These are phyloP conservation scores for Nannizziopsis arthrosporioides DNA, from an alignment of 2,329 filamentous ascomycete genomes.

Conservation along the genomic window DNA sequence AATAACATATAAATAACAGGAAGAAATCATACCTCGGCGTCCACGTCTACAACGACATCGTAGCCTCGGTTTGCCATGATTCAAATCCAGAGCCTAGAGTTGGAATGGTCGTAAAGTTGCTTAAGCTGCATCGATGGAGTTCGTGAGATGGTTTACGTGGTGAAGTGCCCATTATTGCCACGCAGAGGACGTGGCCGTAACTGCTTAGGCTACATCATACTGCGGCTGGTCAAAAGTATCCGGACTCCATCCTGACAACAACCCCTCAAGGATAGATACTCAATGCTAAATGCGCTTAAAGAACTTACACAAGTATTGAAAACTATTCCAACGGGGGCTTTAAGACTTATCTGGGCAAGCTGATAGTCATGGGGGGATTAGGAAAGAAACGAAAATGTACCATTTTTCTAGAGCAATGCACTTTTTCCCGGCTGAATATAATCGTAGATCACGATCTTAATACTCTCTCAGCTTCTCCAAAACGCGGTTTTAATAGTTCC, in stretches of 20 bases:
- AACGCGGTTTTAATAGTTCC: background rate
- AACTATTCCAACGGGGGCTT: too few species aligned
- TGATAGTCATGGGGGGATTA: too few species aligned
- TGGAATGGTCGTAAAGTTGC: background rate
- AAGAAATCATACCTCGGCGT: constrained; percentile 64
- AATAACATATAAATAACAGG: background rate
- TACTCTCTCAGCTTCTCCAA: background rate
- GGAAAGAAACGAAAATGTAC: too few species aligned
- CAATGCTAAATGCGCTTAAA: too few species aligned
- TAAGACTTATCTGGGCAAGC: too few species aligned
- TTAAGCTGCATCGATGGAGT: background rate
- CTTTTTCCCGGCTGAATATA: too few species aligned
- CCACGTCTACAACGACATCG: constrained; percentile 94
- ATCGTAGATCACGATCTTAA: background rate
- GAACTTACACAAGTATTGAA: too few species aligned
- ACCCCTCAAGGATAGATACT: too few species aligned
- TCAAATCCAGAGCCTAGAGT: background rate
- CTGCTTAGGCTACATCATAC: too few species aligned
- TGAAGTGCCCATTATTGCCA: constrained; percentile 8
- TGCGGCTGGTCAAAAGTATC: too few species aligned
- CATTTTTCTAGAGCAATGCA: too few species aligned
- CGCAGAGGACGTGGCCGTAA: constrained; percentile 10
- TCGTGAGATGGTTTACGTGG: background rate
- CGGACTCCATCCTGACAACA: too few species aligned
- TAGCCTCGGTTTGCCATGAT: constrained; percentile 75